Evolutionary conservation across 345 rosid genomes (phyloP), one percentile per base, ranked within the genome.

Genomic region (Syzygium aqueum): DNA sequence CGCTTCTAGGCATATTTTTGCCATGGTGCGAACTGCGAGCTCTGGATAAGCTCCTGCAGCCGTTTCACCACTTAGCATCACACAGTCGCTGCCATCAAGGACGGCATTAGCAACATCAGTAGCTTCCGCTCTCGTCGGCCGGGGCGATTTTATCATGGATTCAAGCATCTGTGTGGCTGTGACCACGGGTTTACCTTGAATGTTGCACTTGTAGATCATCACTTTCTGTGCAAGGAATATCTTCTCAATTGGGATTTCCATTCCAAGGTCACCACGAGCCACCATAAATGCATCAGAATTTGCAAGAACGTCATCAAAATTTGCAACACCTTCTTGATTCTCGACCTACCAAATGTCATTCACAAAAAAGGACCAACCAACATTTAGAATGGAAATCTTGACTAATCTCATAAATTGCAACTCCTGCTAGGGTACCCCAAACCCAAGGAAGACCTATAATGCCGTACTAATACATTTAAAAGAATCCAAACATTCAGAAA

Each of bases 21-120:
- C 98, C 99, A 97, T 97, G 51, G 99, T 97, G 43, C 88, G 92
- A 22, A 97, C 99, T 28, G 99, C 98, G 27, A 96, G 94, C 57
- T 95, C 99, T 4, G 99, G 99, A 89, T 96, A 97, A 21, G 98
- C 98, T 90, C 99, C 99, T 15, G 99, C 99, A 84, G 99, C 99
- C 2, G 99, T 96, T 88, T 97, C 99, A 28, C 99, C 99, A 78
- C 99, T 97, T 51, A 97, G 94, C 99, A 97, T 97, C 85, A 97
- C 99, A 86, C 99, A 97, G 88, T 97, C 99, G 2, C 97, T 92
- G 59, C 99, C 98, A 25, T 97, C 99, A 46, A 97, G 97, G 89
- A 97, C 99, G 2, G 98, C 99, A 61, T 97, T 97, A 84, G 99
- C 99, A 50, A 97, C 99, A 87, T 97, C 99, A 2, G 99, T 97